Base-by-base conservation (phyloP, 805 yeast species). In the Candida boleticola region DNA sequence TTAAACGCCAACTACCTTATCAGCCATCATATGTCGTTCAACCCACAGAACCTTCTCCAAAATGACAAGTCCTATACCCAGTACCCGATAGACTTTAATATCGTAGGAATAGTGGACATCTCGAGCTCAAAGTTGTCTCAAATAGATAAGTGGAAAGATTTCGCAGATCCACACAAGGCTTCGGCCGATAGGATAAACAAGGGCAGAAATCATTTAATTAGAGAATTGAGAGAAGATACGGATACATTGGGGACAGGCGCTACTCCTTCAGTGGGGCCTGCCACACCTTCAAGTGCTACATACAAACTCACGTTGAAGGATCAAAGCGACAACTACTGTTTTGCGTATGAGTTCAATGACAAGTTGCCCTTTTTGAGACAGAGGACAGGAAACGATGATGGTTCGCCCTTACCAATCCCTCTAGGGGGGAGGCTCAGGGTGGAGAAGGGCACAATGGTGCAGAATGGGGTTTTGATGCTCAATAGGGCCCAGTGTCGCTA, bases 281-380 rank as follows among this genome's bases (percentile, higher is more conserved):
- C 40, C 35, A 23, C 27, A 7, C 27, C 27, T 7, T 16, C 53
- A 9, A 25, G 53, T 43, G 49, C 56, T 21, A 61, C 72, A 0
- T 82, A 65, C 55, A 83, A 82, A 48, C 58, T 85, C 17, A 74
- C 82, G 0, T 55, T 85, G 23, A 82, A 77, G 53, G 89, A 82
- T 48, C 55, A 64, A 10, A 45, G 48, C 14, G 81, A 82, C 2
- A 73, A 74, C 34, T 55, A 74, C 14, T 68, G 76, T 42, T 82
- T 70, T 54, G 93, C 80, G 0, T 68, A 81, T 33, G 89, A 83
- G 51, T 47, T 50, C 41, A 51, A 69, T 14, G 79, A 76, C 39
- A 74, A 76, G 29, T 51, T 84, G 29, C 58, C 68, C 1, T 82
- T 83, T 60, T 54, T 81, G 29, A 55, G 70, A 29, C 53, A 42